A percentile compares a stretch with the other conserved stretches of the same genome.
These are phyloP conservation scores for Debaryomyces fabryi DNA, from an alignment of 1,139 yeast genomes.

Conservation along the genomic window DNA sequence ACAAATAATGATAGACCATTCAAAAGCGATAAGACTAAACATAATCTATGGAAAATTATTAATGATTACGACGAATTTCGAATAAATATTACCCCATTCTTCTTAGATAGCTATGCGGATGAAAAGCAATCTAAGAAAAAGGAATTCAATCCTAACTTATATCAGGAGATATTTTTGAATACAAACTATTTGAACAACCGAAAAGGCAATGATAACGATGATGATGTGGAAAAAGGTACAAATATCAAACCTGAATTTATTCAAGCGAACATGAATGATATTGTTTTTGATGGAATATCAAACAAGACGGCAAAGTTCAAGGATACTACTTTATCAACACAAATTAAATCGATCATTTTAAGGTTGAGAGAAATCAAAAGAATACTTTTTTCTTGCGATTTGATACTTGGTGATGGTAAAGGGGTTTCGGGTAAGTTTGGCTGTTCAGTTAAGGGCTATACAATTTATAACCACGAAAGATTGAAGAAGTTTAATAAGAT, in stretches of 20 bases:
- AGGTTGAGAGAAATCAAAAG: conserved; percentile 64
- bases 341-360: conserved; percentile 53
- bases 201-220: conserved; percentile 10
- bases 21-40: conserved; percentile 26
- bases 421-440: conserved; percentile 48
- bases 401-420: conserved; percentile 44
- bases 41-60: conserved; percentile 57
- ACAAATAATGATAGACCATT: conserved; percentile 47
- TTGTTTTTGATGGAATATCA: conserved; percentile 16
- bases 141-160: conserved; percentile 54
- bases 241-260: neutral
- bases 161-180: conserved; percentile 57
- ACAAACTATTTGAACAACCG: conserved; percentile 34
- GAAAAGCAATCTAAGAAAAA: conserved; percentile 16
- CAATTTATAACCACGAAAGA: conserved; percentile 59
- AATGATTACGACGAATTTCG: conserved; percentile 58
- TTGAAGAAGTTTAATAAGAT: conserved; percentile 41
- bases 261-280: conserved; percentile 7
- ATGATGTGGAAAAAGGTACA: conserved; percentile 12
- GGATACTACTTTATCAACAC: conserved; percentile 46
- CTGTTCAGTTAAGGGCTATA: conserved; percentile 73
- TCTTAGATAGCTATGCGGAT: conserved; percentile 40
- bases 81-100: conserved; percentile 65
- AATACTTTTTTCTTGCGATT: conserved; percentile 62
- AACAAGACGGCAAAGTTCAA: conserved; percentile 14